Evolutionary conservation across 257 asterid genomes (phyloP).

Genomic region (Penstemon eatonii): DNA sequence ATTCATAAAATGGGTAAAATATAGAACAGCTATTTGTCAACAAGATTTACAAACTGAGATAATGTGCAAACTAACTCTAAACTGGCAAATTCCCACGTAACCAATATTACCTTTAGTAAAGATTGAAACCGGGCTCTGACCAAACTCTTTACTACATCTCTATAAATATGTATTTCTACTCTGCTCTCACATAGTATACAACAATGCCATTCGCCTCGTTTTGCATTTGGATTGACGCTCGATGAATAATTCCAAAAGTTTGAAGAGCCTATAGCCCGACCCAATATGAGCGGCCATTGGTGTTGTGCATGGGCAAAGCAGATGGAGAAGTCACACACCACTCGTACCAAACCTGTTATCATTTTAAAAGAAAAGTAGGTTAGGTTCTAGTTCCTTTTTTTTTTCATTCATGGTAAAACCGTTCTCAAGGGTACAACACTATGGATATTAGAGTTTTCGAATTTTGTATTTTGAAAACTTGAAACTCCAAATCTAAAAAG

Average conservation of each 20-base stretch:
- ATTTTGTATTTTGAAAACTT: no score
- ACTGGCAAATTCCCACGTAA: background rate
- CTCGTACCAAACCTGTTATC: conserved; percentile 89
- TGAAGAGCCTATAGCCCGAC: conserved; percentile 61
- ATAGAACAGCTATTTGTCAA: background rate
- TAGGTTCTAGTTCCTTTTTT: background rate
- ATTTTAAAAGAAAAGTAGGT: background rate
- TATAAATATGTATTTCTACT: conserved; percentile 1
- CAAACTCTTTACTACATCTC: background rate
- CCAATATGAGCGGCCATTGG: conserved; percentile 94
- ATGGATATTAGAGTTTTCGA: background rate
- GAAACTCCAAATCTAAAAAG: no score
- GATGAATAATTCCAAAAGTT: background rate
- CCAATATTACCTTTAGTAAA: background rate
- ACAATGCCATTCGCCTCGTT: conserved; percentile 20
- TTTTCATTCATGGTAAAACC: no score
- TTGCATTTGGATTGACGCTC: background rate
- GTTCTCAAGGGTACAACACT: background rate
- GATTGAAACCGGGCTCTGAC: background rate
- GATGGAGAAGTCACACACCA: conserved; percentile 83
- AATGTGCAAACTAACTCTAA: background rate
- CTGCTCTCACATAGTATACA: conserved; percentile 29
- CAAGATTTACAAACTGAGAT: background rate
- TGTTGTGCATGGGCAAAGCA: conserved; percentile 77
- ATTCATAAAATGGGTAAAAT: background rate